Base-by-base conservation (phyloP, 768 basidiomycete species). In the Suillus lakei region DNA sequence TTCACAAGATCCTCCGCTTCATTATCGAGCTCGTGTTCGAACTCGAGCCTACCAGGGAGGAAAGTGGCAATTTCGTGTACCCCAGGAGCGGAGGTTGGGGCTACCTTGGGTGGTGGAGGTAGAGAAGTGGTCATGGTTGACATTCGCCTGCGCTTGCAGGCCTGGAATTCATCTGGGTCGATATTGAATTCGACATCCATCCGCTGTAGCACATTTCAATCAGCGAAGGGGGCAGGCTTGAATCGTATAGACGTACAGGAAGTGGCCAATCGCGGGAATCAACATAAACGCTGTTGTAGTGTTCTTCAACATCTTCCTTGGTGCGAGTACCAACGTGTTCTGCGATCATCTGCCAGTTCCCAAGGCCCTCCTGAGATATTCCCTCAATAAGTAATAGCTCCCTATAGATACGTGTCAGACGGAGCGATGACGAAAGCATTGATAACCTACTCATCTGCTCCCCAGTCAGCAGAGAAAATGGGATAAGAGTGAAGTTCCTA, bases 401-500 rank as follows among this genome's bases (percentile, higher is more conserved):
- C 79, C 95, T 96, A 69, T 28, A 6, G 34, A 32, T 69, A 30
- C 60, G 59, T 13, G 48, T 44, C 59, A 55, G 51, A 39, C 26
- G 23, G 43, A 36, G 44, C 26, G 60, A n/a, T 32, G 38, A 56
- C 43, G 50, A 64, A 43, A 3, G 34, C 38, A 48, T 50, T 55
- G 38, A 30, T 60, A 5, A 81, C 89, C 77, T 71, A 95, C 94
- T 99, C 97, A 77, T 99, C 97, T 10, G 96, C 97, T 44, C 96
- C 97, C 98, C 97, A 99, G 75, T 97, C 95, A 63, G 91, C 88
- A 9, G 90, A 85, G 72, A 98, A 97, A 72, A 99, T 98, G 3
- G 97, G 98, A 77, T 96, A 94, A 9, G 97, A 95, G 75, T 98
- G 95, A 72, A 96, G 86, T 81, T 98, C 96, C 96, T 96, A n/a